Conservation (phyloP, 2,329 filamentous ascomycete species). For the Epichloe coenophiala region DNA sequence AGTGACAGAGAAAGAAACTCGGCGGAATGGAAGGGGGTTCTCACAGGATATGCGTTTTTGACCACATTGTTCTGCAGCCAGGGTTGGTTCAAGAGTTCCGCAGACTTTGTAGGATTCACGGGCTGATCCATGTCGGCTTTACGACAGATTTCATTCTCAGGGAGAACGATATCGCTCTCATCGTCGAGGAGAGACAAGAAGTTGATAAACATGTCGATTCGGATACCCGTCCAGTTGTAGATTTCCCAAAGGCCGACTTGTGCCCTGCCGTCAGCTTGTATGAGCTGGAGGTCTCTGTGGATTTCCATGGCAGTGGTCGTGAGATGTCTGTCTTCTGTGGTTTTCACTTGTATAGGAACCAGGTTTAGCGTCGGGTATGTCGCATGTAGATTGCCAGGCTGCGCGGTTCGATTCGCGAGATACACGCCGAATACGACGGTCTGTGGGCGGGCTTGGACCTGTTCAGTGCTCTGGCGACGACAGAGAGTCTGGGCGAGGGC, state of each 20-base stretch:
- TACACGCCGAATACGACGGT: constrained; percentile 63
- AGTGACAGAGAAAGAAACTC: not conserved
- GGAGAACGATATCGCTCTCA: not conserved
- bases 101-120: not conserved
- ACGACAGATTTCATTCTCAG: not conserved
- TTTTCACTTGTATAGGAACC: constrained; percentile 51
- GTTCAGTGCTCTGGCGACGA: constrained; percentile 19
- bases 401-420: constrained; percentile 58
- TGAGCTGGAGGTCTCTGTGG: constrained; percentile 52
- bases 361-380: constrained; percentile 66
- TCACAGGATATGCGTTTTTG: constrained; percentile 16
- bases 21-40: constrained; percentile 1
- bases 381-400: constrained; percentile 28
- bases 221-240: constrained; percentile 57
- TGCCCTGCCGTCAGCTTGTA: constrained; percentile 39
- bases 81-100: constrained; percentile 2
- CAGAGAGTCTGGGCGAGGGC: constrained; percentile 41
- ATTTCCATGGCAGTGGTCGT: constrained; percentile 43
- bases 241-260: constrained; percentile 58
- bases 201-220: constrained; percentile 65
- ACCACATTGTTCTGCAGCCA: constrained; percentile 13
- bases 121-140: not conserved
- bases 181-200: constrained; percentile 47
- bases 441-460: not conserved
- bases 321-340: constrained; percentile 20